A percentile compares a stretch with the other conserved stretches of the same genome.
phyloP scores from a whole-genome alignment of 2,329 filamentous ascomycete genomes.

The Xylariaceae sp. region DNA sequence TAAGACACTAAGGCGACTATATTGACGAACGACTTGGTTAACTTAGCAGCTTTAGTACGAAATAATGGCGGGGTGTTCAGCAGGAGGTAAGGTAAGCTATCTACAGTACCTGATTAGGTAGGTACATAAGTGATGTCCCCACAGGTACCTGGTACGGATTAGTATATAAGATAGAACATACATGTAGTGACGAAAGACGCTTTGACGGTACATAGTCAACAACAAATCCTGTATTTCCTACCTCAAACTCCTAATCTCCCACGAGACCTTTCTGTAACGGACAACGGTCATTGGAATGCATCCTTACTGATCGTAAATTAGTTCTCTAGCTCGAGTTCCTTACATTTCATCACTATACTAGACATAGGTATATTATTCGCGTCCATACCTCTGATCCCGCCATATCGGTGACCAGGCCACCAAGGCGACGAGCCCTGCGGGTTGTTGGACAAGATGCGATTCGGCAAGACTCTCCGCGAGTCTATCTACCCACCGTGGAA shows the following conservation, averaged over 20 bases:
- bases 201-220: background rate
- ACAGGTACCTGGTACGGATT: too few relatives aligned
- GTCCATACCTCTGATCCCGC: background rate
- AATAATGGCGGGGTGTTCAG: background rate
- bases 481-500: slow-evolving; percentile 87
- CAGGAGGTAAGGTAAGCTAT: background rate
- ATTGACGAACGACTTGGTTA: too few relatives aligned
- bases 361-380: background rate
- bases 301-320: background rate
- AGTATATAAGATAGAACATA: too few relatives aligned
- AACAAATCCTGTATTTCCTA: slow-evolving; percentile 2
- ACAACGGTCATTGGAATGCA: background rate
- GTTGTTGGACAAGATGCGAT: slow-evolving; percentile 68
- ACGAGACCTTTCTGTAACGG: background rate
- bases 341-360: background rate
- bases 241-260: background rate
- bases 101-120: slow-evolving; percentile 1
- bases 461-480: slow-evolving; percentile 83
- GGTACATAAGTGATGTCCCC: background rate
- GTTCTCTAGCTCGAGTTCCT: background rate
- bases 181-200: too few relatives aligned
- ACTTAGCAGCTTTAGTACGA: too few relatives aligned
- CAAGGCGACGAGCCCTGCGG: slow-evolving; percentile 1
- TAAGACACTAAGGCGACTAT: background rate
- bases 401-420: background rate